Conservation (phyloP, 441 rosid species). For the Erysimum pusillum region DNA sequence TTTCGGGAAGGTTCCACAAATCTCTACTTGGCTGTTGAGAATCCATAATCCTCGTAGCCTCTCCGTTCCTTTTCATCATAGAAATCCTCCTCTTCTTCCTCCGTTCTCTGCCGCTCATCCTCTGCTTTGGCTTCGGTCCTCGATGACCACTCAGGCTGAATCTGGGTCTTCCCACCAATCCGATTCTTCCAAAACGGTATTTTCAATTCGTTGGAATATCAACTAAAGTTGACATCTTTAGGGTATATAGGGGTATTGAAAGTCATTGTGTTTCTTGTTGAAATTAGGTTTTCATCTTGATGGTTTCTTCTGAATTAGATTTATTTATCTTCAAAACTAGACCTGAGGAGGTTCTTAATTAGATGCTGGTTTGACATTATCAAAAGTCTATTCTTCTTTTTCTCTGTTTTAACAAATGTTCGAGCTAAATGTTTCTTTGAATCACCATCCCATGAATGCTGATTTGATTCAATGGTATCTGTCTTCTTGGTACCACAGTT, state of each 20-base stretch:
- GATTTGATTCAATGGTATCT: background rate
- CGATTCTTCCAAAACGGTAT: slow-evolving; percentile 63
- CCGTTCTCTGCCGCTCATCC: slow-evolving; percentile 48
- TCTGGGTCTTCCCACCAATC: slow-evolving; percentile 49
- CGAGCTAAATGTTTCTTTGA: background rate
- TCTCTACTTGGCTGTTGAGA: slow-evolving; percentile 17
- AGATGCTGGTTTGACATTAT: background rate
- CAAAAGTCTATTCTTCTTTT: too few relatives aligned
- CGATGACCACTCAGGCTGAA: slow-evolving; percentile 53
- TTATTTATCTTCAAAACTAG: too few relatives aligned
- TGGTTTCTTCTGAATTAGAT: background rate
- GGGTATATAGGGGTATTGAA: background rate
- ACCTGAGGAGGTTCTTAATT: background rate
- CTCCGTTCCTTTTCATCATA: slow-evolving; percentile 47
- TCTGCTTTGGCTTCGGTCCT: slow-evolving; percentile 47
- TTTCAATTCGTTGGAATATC: background rate
- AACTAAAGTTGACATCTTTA: background rate
- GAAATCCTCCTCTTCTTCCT: slow-evolving; percentile 43
- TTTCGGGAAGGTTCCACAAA: slow-evolving; percentile 31
- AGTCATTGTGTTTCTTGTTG: too few relatives aligned
- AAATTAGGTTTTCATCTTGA: too few relatives aligned
- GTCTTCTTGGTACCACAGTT: background rate
- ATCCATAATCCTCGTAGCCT: slow-evolving; percentile 41
- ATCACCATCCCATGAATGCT: background rate
- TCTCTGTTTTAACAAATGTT: background rate